Conservation (phyloP, 257 asterid genomes). For the Gentiana straminea region DNA sequence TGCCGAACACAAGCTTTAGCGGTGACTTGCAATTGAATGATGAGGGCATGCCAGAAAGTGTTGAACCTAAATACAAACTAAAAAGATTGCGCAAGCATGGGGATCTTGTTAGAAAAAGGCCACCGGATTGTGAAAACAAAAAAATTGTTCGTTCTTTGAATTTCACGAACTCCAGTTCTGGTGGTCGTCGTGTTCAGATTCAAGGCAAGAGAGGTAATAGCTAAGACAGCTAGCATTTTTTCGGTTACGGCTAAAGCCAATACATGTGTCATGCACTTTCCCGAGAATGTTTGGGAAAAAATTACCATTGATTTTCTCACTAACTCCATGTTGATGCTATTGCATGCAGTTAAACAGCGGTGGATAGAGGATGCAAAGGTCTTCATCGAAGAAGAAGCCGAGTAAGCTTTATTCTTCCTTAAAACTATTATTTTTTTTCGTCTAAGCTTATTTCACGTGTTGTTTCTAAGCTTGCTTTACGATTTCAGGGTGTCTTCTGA, state of each 20-base stretch:
- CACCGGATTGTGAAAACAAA: constrained; percentile 20
- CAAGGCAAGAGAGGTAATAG: constrained; percentile 37
- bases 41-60: constrained; percentile 33
- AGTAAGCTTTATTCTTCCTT: constrained; percentile 39
- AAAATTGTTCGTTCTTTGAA: constrained; percentile 13
- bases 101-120: constrained; percentile 27
- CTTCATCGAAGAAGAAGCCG: constrained; percentile 84
- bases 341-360: constrained; percentile 45
- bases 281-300: no score
- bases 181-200: constrained; percentile 15
- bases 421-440: not conserved
- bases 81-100: constrained; percentile 70
- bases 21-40: constrained; percentile 47
- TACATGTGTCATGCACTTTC: no score
- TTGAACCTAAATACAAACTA: constrained; percentile 45
- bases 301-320: no score
- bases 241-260: no score
- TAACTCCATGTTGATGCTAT: not conserved
- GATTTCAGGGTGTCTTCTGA: constrained; percentile 71
- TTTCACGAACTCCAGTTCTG: constrained; percentile 18
- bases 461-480: constrained; percentile 1
- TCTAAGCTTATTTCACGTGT: not conserved
- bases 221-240: no score
- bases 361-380: constrained; percentile 23
- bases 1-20: constrained; percentile 39